Evolutionary conservation across 768 basidiomycete genomes (phyloP).

Genomic region (Mycena kentingensis): DNA sequence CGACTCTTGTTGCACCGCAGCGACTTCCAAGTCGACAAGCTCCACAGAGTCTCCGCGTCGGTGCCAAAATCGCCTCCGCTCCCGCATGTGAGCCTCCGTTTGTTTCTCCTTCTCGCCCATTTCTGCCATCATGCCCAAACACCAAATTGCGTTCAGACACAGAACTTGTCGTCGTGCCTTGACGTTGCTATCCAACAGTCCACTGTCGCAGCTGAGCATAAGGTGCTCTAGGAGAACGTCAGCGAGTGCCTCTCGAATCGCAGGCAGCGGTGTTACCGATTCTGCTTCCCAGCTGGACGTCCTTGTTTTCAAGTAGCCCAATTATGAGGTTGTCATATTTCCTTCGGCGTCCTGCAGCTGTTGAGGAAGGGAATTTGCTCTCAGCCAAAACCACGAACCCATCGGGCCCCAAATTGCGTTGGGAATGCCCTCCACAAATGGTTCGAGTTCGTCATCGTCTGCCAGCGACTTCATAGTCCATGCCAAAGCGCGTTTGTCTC

Average conservation of each 20-base stretch:
- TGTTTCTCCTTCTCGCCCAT: slow-evolving; percentile 13
- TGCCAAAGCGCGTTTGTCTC: slow-evolving; percentile 17
- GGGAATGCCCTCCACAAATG: slow-evolving; percentile 19
- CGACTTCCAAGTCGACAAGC: neutral
- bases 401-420: slow-evolving; percentile 9
- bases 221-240: no score
- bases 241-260: no score
- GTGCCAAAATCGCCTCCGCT: neutral
- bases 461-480: slow-evolving; percentile 23
- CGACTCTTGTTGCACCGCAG: neutral
- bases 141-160: slow-evolving; percentile 22
- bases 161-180: slow-evolving; percentile 11
- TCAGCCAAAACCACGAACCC: neutral
- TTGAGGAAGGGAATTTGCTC: neutral
- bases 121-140: slow-evolving; percentile 20
- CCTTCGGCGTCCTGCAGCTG: slow-evolving; percentile 6
- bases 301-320: slow-evolving; percentile 12
- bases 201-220: slow-evolving; percentile 20
- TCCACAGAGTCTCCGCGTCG: neutral
- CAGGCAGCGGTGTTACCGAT: no score
- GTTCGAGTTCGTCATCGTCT: slow-evolving; percentile 19
- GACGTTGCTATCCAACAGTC: slow-evolving; percentile 12
- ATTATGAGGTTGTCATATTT: slow-evolving; percentile 23
- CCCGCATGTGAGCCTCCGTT: neutral
- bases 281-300: slow-evolving; percentile 15